These are phyloP conservation scores for Cladophialophora exuberans DNA, from an alignment of 2,329 filamentous ascomycete genomes.

Conservation along the genomic window DNA sequence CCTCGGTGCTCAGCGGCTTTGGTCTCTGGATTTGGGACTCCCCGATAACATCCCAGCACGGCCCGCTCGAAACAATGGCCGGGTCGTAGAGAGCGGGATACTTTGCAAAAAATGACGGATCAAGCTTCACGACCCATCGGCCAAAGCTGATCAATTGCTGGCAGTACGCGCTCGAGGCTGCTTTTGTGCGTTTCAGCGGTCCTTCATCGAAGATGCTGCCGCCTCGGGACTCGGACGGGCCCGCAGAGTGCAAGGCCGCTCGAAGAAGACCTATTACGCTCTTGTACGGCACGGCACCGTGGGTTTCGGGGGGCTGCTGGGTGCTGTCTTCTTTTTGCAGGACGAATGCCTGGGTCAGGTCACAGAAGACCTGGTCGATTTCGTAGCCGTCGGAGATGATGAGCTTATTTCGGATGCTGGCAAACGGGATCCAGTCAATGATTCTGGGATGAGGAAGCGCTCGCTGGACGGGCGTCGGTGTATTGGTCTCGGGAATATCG, in stretches of 20 bases:
- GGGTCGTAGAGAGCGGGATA: neutral
- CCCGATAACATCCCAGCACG: neutral
- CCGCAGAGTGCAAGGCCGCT: neutral
- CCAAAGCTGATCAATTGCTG: neutral
- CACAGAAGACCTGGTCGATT: neutral
- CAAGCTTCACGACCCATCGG: conserved; percentile 1
- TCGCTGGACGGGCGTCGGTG: neutral
- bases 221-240: neutral
- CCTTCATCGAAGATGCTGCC: neutral
- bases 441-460: neutral
- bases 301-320: neutral
- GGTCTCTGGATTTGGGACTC: neutral
- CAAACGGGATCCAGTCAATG: conserved; percentile 1
- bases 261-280: neutral
- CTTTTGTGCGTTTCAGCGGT: conserved; percentile 1
- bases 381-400: neutral
- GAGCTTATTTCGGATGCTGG: neutral
- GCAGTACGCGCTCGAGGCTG: neutral
- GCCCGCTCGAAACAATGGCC: neutral
- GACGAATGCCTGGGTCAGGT: neutral
- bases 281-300: neutral
- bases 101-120: neutral
- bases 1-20: neutral
- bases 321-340: neutral
- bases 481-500: neutral